A percentile compares a stretch with the other conserved stretches of the same genome.
These are phyloP conservation scores for Gossypium aridum DNA, from an alignment of 441 rosid species.

Conservation along the genomic window DNA sequence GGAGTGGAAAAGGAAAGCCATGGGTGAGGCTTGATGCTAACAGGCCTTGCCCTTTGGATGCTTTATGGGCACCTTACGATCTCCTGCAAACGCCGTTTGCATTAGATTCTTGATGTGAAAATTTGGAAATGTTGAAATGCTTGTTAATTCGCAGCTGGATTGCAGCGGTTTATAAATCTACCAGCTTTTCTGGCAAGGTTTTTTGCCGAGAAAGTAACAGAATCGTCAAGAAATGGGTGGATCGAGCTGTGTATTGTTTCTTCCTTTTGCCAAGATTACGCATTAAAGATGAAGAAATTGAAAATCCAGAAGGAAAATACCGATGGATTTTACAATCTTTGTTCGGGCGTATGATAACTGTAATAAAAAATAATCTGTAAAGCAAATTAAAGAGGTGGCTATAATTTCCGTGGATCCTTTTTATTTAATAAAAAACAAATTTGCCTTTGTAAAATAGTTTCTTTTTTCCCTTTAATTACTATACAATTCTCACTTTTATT, in stretches of 20 bases:
- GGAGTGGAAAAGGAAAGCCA: slow-evolving; percentile 99
- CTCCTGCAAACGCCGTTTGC: slow-evolving; percentile 65
- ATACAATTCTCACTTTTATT: too few relatives aligned
- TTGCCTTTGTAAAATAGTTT: neutral
- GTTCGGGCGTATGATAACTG: neutral
- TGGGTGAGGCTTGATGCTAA: slow-evolving; percentile 68
- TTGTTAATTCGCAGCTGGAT: neutral
- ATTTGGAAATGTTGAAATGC: neutral
- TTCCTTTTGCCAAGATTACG: neutral
- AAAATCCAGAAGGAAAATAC: neutral
- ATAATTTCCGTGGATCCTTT: neutral
- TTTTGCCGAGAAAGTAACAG: neutral
- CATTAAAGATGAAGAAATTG: neutral
- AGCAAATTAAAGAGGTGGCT: neutral
- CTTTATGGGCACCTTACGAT: slow-evolving; percentile 93
- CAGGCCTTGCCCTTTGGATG: slow-evolving; percentile 41
- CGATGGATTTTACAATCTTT: neutral
- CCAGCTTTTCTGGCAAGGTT: neutral
- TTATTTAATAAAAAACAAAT: neutral
- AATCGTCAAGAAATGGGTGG: neutral
- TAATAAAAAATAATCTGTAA: neutral
- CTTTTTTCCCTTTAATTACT: too few relatives aligned
- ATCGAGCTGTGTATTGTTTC: neutral
- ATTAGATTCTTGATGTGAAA: slow-evolving; percentile 38
- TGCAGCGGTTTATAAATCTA: neutral